Evolutionary conservation across 2,329 filamentous ascomycete species (phyloP).

Genomic region (Kalmusia sp.): DNA sequence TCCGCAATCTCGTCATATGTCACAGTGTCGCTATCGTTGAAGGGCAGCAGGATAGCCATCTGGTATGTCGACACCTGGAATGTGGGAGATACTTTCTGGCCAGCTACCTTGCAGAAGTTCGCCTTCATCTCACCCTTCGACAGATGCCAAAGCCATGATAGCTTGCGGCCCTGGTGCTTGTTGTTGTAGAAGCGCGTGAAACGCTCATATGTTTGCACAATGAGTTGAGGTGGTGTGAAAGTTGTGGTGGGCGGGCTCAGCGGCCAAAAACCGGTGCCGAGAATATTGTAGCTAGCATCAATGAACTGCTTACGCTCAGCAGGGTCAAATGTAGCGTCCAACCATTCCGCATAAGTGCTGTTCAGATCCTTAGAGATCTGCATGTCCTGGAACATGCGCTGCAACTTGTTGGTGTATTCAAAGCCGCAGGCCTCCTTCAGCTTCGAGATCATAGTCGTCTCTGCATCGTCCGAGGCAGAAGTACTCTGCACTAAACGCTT

Average conservation of each 20-base stretch:
- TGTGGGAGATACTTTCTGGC: conserved; percentile 83
- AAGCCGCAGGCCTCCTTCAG: conserved; percentile 98
- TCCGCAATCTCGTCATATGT: conserved; percentile 87
- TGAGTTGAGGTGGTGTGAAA: conserved; percentile 85
- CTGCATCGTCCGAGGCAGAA: conserved; percentile 94
- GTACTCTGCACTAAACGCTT: conserved; percentile 93
- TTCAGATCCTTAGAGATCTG: conserved; percentile 99
- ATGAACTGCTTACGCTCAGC: conserved; percentile 72
- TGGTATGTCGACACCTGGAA: conserved; percentile 98
- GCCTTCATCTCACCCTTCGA: conserved; percentile 97
- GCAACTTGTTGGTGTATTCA: conserved; percentile 98
- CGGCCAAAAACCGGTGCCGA: conserved; percentile 98
- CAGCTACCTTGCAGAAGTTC: conserved; percentile 77
- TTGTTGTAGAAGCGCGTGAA: conserved; percentile 93
- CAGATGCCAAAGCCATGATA: conserved; percentile 97
- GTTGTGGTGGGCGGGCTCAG: conserved; percentile 84
- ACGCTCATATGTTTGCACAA: conserved; percentile 85
- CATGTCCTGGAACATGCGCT: conserved; percentile 99
- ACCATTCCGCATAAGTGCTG: conserved; percentile 81
- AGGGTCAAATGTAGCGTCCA: conserved; percentile 69
- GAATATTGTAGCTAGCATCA: conserved; percentile 89
- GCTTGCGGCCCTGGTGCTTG: conserved; percentile 94
- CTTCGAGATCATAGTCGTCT: conserved; percentile 99
- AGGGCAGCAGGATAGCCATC: conserved; percentile 93
- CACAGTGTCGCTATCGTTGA: conserved; percentile 88